A percentile compares a stretch with the other conserved stretches of the same genome.
These are phyloP conservation scores for Globisporangium cederbergense DNA, from an alignment of 352 stramenopile species.

Conservation along the genomic window DNA sequence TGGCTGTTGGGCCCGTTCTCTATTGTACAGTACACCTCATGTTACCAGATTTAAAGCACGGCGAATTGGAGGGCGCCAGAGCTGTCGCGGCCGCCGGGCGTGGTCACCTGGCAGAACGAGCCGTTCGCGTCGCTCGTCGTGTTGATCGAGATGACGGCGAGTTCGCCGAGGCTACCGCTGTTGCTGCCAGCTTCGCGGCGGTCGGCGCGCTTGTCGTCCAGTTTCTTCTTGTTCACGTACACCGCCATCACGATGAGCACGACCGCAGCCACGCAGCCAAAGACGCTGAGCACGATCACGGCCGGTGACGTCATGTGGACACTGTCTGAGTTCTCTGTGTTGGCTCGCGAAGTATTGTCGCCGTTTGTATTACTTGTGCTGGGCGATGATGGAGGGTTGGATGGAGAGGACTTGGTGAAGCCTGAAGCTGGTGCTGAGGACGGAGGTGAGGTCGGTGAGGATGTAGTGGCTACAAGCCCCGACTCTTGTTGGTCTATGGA, in stretches of 20 bases:
- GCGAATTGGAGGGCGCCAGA: conserved; percentile 1
- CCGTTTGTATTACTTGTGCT: conserved; percentile 3
- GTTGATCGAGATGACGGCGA: conserved; percentile 1
- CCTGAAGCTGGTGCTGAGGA: background rate
- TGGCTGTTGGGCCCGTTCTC: background rate
- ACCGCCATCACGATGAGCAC: conserved; percentile 26
- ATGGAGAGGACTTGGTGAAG: background rate
- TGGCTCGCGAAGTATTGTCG: conserved; percentile 8
- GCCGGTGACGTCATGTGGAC: conserved; percentile 22
- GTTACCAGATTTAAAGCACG: background rate
- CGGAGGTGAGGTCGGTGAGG: background rate
- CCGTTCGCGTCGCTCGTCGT: conserved; percentile 7
- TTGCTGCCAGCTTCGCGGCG: conserved; percentile 14
- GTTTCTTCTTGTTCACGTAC: conserved; percentile 27
- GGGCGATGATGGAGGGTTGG: conserved; percentile 4
- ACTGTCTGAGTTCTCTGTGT: conserved; percentile 7
- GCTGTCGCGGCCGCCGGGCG: conserved; percentile 9
- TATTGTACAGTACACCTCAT: background rate
- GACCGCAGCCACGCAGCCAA: conserved; percentile 21
- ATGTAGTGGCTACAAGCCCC: background rate
- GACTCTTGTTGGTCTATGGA: background rate
- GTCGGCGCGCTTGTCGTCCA: conserved; percentile 20
- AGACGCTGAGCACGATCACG: conserved; percentile 23
- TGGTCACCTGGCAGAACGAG: conserved; percentile 27
- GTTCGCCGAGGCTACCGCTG: background rate